These are phyloP conservation scores for Monosporascus ibericus DNA, from an alignment of 2,329 filamentous ascomycete genomes.

Conservation along the genomic window DNA sequence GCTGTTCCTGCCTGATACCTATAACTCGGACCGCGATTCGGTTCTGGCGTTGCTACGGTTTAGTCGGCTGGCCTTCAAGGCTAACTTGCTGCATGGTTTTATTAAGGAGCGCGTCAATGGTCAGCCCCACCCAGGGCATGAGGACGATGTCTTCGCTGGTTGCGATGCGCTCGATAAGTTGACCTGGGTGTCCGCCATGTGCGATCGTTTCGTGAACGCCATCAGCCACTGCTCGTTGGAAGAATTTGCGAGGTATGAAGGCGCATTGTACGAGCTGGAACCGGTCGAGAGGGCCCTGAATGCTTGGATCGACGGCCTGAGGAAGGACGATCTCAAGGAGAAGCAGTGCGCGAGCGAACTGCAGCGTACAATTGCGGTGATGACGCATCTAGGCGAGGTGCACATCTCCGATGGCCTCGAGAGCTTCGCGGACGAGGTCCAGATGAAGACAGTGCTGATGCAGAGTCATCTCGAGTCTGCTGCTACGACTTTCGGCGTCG, in stretches of 20 bases:
- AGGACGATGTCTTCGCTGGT: slow-evolving; percentile 73
- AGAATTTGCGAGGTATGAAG: slow-evolving; percentile 72
- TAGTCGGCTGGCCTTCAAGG: slow-evolving; percentile 84
- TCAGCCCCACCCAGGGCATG: slow-evolving; percentile 58
- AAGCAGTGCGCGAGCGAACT: slow-evolving; percentile 76
- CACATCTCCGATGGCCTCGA: slow-evolving; percentile 66
- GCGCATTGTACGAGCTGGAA: slow-evolving; percentile 79
- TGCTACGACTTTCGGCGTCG: slow-evolving; percentile 34
- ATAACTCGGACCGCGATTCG: slow-evolving; percentile 73
- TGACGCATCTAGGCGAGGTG: slow-evolving; percentile 79
- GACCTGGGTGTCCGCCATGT: slow-evolving; percentile 76
- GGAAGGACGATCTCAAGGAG: slow-evolving; percentile 80
- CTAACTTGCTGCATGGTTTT: slow-evolving; percentile 68
- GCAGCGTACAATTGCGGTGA: slow-evolving; percentile 75
- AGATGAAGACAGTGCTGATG: slow-evolving; percentile 70
- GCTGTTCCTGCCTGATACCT: slow-evolving; percentile 81
- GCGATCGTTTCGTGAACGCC: slow-evolving; percentile 74
- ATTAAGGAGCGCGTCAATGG: slow-evolving; percentile 72
- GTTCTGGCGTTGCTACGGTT: slow-evolving; percentile 85
- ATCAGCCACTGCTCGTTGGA: slow-evolving; percentile 73
- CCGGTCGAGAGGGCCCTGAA: slow-evolving; percentile 87
- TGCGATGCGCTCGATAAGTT: slow-evolving; percentile 82
- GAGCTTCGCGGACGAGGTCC: slow-evolving; percentile 70
- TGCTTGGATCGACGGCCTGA: slow-evolving; percentile 77
- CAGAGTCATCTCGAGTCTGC: slow-evolving; percentile 79